Base-by-base conservation (phyloP, 805 yeast genomes). In the Zygosaccharomyces pseudorouxii region DNA sequence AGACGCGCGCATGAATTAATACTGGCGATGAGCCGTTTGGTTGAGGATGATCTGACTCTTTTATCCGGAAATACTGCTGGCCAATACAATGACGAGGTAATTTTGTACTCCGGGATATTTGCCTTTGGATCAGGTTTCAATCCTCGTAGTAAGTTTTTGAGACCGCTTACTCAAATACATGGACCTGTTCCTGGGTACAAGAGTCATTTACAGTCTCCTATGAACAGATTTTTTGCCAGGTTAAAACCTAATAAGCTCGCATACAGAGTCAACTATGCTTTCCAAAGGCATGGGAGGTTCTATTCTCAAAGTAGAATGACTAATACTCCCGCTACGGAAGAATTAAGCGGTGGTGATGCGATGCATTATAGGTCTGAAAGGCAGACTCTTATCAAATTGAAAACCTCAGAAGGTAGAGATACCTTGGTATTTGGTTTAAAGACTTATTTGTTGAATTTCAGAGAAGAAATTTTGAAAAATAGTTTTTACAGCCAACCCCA, bases 71-170 rank as follows among this genome's bases (percentile, higher is more conserved):
- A 65, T 19, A 73, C 71, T 25, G 65, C 68, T 22, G 59, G 57
- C 6, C 67, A 58, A 20, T 64, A 63, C 31, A 73, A 74, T n/a
- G 78, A 77, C 47, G 89, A 83, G 55, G 85, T 83, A 58, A 69
- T 75, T 25, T 62, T 82, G 38, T 70, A 82, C 46, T 81, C 80
- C 0, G 79, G 81, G 5, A 68, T 76, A 3, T 75, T 81, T 19
- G 80, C 81, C 5, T 83, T 82, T 55, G 88, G 92, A 1, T 79
- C 84, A 1, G 92, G 92, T 1, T 86, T 86, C 64, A 80, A 80
- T 58, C 90, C 92, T 5, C 64, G 72, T 4, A 66, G 60, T 9
- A 75, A 78, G 53, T 72, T 78, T 52, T 70, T 80, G 57, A 64
- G 71, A 55, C 80, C 84, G 2, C 65, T 86, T 30, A 77, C 86